A percentile compares a stretch with the other conserved stretches of the same genome.
Conservation (phyloP, 2,329 filamentous ascomycete species). For the Clarireedia paspali region DNA sequence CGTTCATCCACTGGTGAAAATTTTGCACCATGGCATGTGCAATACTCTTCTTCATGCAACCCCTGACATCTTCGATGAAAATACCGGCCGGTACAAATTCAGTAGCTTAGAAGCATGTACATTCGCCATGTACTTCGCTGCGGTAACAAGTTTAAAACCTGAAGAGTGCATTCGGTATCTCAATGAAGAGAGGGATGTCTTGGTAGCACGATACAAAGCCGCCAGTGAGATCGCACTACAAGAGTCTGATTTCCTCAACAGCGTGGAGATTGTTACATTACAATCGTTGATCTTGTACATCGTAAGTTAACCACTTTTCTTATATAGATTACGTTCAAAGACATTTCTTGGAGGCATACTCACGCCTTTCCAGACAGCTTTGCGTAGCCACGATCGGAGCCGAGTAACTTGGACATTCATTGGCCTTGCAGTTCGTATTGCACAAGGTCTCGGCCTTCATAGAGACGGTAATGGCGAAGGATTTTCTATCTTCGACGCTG, state of each 20-base stretch:
- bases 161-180: conserved; percentile 38
- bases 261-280: conserved; percentile 52
- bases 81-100: conserved; percentile 6
- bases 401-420: conserved; percentile 35
- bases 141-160: conserved; percentile 33
- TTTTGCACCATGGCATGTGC: background rate
- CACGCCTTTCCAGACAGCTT: background rate
- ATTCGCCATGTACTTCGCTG: background rate
- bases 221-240: conserved; percentile 12
- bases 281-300: conserved; percentile 57
- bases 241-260: conserved; percentile 53
- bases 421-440: conserved; percentile 30
- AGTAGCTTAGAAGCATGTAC: conserved; percentile 1
- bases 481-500: conserved; percentile 40
- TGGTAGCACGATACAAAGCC: conserved; percentile 9
- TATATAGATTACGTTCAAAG: background rate
- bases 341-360: too few relatives aligned
- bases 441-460: conserved; percentile 38
- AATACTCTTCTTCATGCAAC: background rate
- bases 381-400: conserved; percentile 26
- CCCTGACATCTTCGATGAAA: background rate
- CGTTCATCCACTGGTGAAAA: conserved; percentile 1
- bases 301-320: conserved; percentile 34
- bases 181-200: conserved; percentile 40
- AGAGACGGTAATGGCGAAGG: conserved; percentile 41